Conservation (phyloP, 1,139 yeast genomes). For the Ogataea hybrid region DNA sequence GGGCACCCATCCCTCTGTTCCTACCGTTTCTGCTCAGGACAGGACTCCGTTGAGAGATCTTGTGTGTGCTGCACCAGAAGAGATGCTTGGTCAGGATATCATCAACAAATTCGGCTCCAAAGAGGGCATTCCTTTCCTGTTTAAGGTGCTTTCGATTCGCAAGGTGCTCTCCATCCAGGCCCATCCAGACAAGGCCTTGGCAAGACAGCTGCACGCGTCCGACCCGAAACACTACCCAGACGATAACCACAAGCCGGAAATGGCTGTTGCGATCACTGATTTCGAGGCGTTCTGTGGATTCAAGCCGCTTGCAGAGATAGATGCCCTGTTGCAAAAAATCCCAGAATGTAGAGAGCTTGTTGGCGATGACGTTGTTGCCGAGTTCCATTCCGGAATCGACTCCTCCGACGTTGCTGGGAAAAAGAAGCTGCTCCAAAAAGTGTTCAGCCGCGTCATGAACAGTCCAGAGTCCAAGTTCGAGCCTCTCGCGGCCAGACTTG, state of each 20-base stretch:
- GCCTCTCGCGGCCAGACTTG: constrained; percentile 57
- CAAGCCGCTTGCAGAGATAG: constrained; percentile 81
- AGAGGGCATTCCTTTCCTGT: constrained; percentile 83
- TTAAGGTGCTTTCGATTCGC: constrained; percentile 88
- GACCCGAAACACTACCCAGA: constrained; percentile 97
- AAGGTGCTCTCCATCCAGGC: constrained; percentile 96
- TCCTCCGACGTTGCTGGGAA: constrained; percentile 42
- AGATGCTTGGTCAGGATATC: constrained; percentile 55
- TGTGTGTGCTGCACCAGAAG: constrained; percentile 57
- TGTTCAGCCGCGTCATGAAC: constrained; percentile 83
- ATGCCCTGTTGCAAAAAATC: constrained; percentile 59
- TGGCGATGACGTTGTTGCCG: constrained; percentile 54
- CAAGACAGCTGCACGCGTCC: constrained; percentile 64
- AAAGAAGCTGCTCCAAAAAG: constrained; percentile 64
- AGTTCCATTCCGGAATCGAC: constrained; percentile 48
- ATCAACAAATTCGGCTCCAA: constrained; percentile 63
- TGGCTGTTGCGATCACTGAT: constrained; percentile 95
- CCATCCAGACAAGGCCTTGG: constrained; percentile 90
- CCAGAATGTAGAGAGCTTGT: constrained; percentile 76
- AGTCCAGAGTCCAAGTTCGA: constrained; percentile 56
- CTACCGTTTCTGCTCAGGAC: constrained; percentile 60
- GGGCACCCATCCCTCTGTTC: constrained; percentile 97
- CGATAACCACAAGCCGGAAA: constrained; percentile 97
- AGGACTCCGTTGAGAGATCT: constrained; percentile 58
- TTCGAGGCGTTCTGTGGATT: constrained; percentile 99